These are phyloP conservation scores for Trypanosoma brucei DNA, from an alignment of 208 protist genomes.

Conservation along the genomic window DNA sequence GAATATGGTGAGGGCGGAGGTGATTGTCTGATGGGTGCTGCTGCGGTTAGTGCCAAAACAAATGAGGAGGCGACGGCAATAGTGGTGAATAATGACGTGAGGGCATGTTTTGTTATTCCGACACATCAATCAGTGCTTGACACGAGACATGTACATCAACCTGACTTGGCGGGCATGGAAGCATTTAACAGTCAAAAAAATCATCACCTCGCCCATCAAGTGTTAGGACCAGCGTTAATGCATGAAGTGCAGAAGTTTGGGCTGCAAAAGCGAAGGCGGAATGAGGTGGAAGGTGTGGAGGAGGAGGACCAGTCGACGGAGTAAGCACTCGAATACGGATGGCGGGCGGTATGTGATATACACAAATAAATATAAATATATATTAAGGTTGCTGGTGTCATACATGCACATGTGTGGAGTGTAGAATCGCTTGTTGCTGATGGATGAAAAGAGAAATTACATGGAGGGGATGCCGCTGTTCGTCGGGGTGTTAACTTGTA, in stretches of 20 bases:
- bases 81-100: background rate
- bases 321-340: too few relatives aligned
- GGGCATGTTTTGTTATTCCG: background rate
- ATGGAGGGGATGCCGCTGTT: too few relatives aligned
- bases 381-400: too few relatives aligned
- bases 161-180: background rate
- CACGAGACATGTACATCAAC: background rate
- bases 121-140: background rate
- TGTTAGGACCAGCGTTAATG: conserved; percentile 13
- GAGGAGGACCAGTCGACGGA: too few relatives aligned
- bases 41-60: background rate
- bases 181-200: background rate
- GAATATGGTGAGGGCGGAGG: conserved; percentile 5
- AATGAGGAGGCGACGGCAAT: background rate
- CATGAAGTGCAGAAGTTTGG: conserved; percentile 17
- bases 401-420: too few relatives aligned
- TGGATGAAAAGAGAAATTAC: too few relatives aligned
- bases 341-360: too few relatives aligned
- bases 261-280: too few relatives aligned
- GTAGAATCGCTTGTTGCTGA: too few relatives aligned
- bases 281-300: too few relatives aligned
- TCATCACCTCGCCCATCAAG: background rate
- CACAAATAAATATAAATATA: too few relatives aligned
- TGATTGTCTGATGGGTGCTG: background rate
- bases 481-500: too few relatives aligned